A percentile compares a stretch with the other conserved stretches of the same genome.
phyloP scores from a whole-genome alignment of 169 alveolate species.

The Sarcocystis neurona region DNA sequence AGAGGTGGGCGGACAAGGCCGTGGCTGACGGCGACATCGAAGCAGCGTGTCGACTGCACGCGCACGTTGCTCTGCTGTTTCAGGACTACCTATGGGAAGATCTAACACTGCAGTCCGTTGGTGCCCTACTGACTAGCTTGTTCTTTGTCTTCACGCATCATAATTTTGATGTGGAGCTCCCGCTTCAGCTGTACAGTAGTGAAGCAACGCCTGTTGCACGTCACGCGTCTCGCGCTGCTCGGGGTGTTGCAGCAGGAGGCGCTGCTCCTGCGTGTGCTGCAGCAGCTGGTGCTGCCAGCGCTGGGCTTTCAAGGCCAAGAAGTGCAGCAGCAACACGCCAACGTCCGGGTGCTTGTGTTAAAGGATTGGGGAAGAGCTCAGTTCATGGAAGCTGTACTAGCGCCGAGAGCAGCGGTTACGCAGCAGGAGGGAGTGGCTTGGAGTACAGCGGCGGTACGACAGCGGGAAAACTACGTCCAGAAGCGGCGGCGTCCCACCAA shows the following conservation, averaged over 20 bases:
- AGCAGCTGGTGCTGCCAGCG: no score
- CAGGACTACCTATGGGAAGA: slow-evolving; percentile 53
- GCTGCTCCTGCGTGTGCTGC: no score
- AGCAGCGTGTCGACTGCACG: slow-evolving; percentile 62
- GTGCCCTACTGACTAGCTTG: slow-evolving; percentile 59
- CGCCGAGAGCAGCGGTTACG: no score
- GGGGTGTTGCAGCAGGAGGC: neutral
- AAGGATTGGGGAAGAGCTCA: no score
- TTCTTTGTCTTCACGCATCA: slow-evolving; percentile 66
- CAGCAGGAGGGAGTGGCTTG: no score
- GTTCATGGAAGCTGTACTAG: no score
- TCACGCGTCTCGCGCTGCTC: slow-evolving; percentile 9
- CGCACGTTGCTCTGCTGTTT: slow-evolving; percentile 61
- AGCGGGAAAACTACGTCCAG: no score
- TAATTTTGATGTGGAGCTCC: slow-evolving; percentile 50
- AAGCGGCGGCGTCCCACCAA: no score
- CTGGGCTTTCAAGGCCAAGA: no score
- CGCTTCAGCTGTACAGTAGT: neutral
- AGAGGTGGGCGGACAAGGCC: slow-evolving; percentile 64
- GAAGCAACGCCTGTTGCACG: neutral
- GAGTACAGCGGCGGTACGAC: no score
- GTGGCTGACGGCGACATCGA: slow-evolving; percentile 56
- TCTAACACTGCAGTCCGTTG: slow-evolving; percentile 30
- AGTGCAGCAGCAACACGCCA: no score
- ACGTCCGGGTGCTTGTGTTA: no score